Percentiles rank a stretch among this genome's conserved stretches.
Conservation (phyloP, 495 filamentous ascomycete species). For the Penicillium samsonianum region DNA sequence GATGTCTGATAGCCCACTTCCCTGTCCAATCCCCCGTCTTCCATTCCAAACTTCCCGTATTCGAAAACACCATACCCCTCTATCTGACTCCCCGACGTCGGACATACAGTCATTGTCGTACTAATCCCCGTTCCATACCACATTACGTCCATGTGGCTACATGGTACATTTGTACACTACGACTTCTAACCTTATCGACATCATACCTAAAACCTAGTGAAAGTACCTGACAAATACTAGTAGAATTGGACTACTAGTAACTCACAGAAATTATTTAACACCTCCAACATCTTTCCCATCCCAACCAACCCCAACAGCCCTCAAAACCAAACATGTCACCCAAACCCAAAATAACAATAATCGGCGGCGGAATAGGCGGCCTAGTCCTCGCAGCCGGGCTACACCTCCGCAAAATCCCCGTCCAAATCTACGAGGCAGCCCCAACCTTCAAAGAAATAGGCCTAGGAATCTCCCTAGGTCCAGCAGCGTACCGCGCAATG, state of each 20-base stretch:
- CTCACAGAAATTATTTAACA: no score
- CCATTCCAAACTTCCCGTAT: background rate
- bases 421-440: conserved; percentile 59
- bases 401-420: conserved; percentile 48
- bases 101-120: background rate
- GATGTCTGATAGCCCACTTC: background rate
- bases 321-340: background rate
- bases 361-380: conserved; percentile 63
- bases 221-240: no score
- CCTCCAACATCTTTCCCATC: no score
- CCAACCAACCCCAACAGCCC: no score
- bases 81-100: background rate
- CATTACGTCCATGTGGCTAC: background rate
- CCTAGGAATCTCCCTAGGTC: conserved; percentile 59
- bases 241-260: no score
- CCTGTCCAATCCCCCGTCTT: background rate
- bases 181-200: background rate
- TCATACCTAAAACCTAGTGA: background rate
- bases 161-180: background rate
- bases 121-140: background rate
- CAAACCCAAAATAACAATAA: conserved; percentile 47
- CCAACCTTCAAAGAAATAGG: conserved; percentile 56
- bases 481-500: conserved; percentile 60
- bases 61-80: background rate
- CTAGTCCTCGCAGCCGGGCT: conserved; percentile 57